Conservation (phyloP, 2,329 filamentous ascomycete genomes). For the Mycosphaerelloides madeirae region DNA sequence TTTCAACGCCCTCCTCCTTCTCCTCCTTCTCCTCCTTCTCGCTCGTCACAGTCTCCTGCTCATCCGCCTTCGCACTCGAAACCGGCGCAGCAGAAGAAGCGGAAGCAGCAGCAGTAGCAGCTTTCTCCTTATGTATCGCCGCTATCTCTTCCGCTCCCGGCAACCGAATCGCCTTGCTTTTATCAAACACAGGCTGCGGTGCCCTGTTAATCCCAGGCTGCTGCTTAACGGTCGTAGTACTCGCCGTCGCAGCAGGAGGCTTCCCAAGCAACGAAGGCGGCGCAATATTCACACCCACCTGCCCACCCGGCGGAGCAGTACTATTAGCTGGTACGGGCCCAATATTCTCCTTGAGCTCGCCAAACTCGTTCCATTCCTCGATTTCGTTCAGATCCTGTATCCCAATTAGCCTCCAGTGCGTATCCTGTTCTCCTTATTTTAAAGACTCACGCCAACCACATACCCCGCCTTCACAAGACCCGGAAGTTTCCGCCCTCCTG, state of each 20-base stretch:
- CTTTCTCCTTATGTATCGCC: slow-evolving; percentile 13
- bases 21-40: slow-evolving; percentile 25
- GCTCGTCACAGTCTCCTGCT: slow-evolving; percentile 25
- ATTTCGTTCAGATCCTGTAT: slow-evolving; percentile 82
- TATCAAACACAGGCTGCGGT: slow-evolving; percentile 17
- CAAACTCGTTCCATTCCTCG: slow-evolving; percentile 99
- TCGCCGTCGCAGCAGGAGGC: slow-evolving; percentile 13
- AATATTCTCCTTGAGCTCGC: slow-evolving; percentile 84
- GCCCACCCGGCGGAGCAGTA: slow-evolving; percentile 25
- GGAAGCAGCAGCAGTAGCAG: background rate
- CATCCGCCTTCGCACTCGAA: slow-evolving; percentile 9
- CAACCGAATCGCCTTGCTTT: slow-evolving; percentile 22
- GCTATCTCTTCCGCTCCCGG: slow-evolving; percentile 33
- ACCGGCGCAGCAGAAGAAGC: slow-evolving; percentile 4
- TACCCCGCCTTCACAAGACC: slow-evolving; percentile 81
- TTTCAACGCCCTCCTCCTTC: slow-evolving; percentile 8
- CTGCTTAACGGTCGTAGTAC: slow-evolving; percentile 14
- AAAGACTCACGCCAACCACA: slow-evolving; percentile 66
- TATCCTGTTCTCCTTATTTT: no score
- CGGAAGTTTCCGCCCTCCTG: slow-evolving; percentile 82
- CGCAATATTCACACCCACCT: slow-evolving; percentile 24
- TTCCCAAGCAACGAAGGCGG: slow-evolving; percentile 18
- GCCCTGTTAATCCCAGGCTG: slow-evolving; percentile 20
- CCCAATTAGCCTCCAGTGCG: no score
- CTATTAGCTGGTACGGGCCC: slow-evolving; percentile 43